Conservation (phyloP, 1,284 basidiomycete species). For the Cutaneotrichosporon cutaneum region DNA sequence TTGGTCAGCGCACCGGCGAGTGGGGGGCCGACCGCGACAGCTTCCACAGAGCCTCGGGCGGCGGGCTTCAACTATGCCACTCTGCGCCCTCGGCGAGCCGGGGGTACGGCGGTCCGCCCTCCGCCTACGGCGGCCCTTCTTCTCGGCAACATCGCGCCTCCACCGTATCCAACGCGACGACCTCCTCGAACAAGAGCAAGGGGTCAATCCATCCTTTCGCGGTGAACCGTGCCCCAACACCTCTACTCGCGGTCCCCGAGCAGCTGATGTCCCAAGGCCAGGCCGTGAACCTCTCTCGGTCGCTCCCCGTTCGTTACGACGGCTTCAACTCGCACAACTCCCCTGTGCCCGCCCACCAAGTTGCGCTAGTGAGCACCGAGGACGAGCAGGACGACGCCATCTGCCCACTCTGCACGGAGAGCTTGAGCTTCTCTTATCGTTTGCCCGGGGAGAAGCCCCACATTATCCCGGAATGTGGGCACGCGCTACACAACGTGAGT, state of each 20-base stretch:
- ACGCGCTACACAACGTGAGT: slow-evolving; percentile 86
- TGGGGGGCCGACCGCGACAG: background rate
- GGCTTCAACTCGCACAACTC: slow-evolving; percentile 19
- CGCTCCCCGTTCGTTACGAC: slow-evolving; percentile 33
- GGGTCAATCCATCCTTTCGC: slow-evolving; percentile 41
- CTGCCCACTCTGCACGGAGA: slow-evolving; percentile 53
- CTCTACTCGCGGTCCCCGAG: slow-evolving; percentile 10
- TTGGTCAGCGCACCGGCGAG: background rate
- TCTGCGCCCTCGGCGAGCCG: slow-evolving; percentile 5
- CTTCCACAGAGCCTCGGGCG: background rate
- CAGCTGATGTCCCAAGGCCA: background rate
- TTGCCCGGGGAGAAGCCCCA: slow-evolving; percentile 93
- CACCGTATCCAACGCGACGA: slow-evolving; percentile 24
- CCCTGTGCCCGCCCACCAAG: slow-evolving; percentile 35
- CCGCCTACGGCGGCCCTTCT: background rate
- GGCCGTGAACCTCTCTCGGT: slow-evolving; percentile 23
- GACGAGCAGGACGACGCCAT: slow-evolving; percentile 43
- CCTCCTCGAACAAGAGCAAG: slow-evolving; percentile 17
- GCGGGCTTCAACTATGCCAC: slow-evolving; percentile 2
- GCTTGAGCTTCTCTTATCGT: slow-evolving; percentile 47
- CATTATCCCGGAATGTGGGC: slow-evolving; percentile 94
- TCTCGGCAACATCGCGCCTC: slow-evolving; percentile 15
- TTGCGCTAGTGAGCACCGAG: slow-evolving; percentile 41
- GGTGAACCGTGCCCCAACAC: slow-evolving; percentile 23
- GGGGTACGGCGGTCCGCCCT: background rate